Evolutionary conservation across 192 early-diverging fungal genomes (phyloP).

Genomic region (Physocladia obscura): DNA sequence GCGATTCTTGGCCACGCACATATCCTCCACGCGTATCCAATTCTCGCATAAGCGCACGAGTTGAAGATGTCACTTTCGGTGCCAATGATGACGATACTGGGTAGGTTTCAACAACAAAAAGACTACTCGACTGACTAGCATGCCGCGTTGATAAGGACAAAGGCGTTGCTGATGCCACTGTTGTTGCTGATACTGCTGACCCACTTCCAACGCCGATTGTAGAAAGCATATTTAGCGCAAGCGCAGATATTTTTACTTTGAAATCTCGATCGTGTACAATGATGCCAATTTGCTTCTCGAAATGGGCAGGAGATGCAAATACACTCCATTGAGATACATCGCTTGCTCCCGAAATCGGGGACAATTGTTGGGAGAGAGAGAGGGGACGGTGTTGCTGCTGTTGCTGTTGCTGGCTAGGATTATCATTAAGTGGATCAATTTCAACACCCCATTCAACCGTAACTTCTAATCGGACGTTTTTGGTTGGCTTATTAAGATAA

Average conservation of each 20-base stretch:
- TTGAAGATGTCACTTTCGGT: background rate
- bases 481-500: conserved; percentile 29
- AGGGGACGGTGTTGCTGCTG: too few relatives aligned
- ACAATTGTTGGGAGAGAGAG: too few relatives aligned
- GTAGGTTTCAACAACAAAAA: conserved; percentile 22
- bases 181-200: background rate
- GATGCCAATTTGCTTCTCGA: conserved; percentile 24
- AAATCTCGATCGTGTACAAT: conserved; percentile 30
- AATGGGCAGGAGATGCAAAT: conserved; percentile 21
- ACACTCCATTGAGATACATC: conserved; percentile 21
- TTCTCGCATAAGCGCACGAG: conserved; percentile 1
- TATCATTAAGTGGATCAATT: conserved; percentile 23
- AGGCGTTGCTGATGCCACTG: background rate
- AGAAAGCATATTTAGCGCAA: conserved; percentile 3
- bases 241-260: conserved; percentile 23
- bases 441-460: conserved; percentile 33
- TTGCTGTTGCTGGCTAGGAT: too few relatives aligned
- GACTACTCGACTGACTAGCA: background rate
- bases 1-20: conserved; percentile 39
- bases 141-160: too few relatives aligned
- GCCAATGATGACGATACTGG: conserved; percentile 10
- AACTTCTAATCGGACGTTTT: conserved; percentile 17
- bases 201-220: background rate
- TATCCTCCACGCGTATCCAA: conserved; percentile 29
- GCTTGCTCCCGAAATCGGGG: background rate